Conservation (phyloP, 2,329 filamentous ascomycete genomes). For the Aspergillus ruber region DNA sequence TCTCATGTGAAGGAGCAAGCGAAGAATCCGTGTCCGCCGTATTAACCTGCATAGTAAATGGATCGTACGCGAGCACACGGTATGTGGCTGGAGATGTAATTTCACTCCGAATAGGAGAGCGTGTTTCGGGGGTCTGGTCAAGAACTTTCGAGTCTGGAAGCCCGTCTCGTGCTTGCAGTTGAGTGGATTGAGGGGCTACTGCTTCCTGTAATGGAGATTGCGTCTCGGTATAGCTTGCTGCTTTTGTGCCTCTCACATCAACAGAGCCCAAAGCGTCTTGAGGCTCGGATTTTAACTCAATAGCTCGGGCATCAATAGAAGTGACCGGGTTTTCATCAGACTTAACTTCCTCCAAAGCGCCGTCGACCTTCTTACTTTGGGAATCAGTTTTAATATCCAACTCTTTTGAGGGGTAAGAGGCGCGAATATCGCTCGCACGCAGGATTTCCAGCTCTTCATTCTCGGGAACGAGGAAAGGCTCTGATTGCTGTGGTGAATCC, state of each 20-base stretch:
- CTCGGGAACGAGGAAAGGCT: slow-evolving; percentile 7
- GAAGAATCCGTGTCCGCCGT: slow-evolving; percentile 29
- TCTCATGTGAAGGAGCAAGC: slow-evolving; percentile 16
- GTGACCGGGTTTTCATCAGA: slow-evolving; percentile 8
- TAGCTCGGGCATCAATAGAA: slow-evolving; percentile 13
- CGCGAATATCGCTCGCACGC: slow-evolving; percentile 31
- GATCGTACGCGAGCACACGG: slow-evolving; percentile 35
- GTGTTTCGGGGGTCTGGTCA: neutral
- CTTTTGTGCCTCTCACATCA: slow-evolving; percentile 2
- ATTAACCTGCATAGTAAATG: slow-evolving; percentile 21
- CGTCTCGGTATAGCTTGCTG: slow-evolving; percentile 5
- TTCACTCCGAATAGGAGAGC: neutral
- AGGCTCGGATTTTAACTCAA: slow-evolving; percentile 16
- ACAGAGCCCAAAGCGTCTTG: slow-evolving; percentile 4
- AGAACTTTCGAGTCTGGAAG: too few relatives aligned
- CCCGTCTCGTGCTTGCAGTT: too few relatives aligned
- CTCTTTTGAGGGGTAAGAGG: slow-evolving; percentile 18
- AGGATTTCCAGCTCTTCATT: slow-evolving; percentile 29
- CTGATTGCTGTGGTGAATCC: slow-evolving; percentile 1
- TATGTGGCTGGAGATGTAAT: slow-evolving; percentile 15
- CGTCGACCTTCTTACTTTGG: slow-evolving; percentile 10
- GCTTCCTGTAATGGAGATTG: neutral
- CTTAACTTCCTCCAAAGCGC: slow-evolving; percentile 17
- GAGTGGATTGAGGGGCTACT: too few relatives aligned
- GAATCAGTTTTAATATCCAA: slow-evolving; percentile 14